phyloP scores from a whole-genome alignment of 1,284 basidiomycete species.

The Moesziomyces globuligerus region DNA sequence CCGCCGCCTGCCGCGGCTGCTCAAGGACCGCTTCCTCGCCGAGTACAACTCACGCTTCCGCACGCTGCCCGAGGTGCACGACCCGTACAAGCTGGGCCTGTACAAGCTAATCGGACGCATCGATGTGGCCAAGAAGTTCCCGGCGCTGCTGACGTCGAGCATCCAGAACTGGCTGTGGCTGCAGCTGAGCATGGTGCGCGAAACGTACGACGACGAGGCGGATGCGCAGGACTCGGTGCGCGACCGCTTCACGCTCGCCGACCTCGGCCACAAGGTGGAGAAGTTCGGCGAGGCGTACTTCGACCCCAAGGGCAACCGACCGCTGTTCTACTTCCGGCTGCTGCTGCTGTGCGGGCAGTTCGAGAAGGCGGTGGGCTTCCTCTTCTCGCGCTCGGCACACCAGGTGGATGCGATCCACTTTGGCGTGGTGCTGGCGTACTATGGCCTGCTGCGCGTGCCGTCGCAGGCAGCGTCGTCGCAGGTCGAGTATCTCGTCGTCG shows the following conservation, averaged over 20 bases:
- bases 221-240: slow-evolving; percentile 56
- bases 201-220: slow-evolving; percentile 61
- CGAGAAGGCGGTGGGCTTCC: slow-evolving; percentile 88
- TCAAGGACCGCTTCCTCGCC: slow-evolving; percentile 82
- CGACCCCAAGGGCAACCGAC: slow-evolving; percentile 77
- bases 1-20: slow-evolving; percentile 42
- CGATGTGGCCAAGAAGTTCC: slow-evolving; percentile 82
- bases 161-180: slow-evolving; percentile 99
- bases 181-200: slow-evolving; percentile 81
- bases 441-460: slow-evolving; percentile 88
- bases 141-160: slow-evolving; percentile 84
- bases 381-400: slow-evolving; percentile 87
- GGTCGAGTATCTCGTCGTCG: slow-evolving; percentile 49
- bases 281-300: slow-evolving; percentile 85
- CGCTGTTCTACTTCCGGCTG: slow-evolving; percentile 84
- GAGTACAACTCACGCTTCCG: slow-evolving; percentile 89
- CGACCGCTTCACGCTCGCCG: slow-evolving; percentile 77
- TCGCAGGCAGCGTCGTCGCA: slow-evolving; percentile 81
- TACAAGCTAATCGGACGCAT: slow-evolving; percentile 95
- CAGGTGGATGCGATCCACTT: slow-evolving; percentile 95
- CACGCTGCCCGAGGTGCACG: slow-evolving; percentile 70
- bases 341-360: slow-evolving; percentile 93
- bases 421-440: slow-evolving; percentile 89
- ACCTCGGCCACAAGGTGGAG: slow-evolving; percentile 81
- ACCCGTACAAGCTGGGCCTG: slow-evolving; percentile 93